Base-by-base conservation (phyloP, 2,329 filamentous ascomycete genomes). In the Gliomastix tumulicola region DNA sequence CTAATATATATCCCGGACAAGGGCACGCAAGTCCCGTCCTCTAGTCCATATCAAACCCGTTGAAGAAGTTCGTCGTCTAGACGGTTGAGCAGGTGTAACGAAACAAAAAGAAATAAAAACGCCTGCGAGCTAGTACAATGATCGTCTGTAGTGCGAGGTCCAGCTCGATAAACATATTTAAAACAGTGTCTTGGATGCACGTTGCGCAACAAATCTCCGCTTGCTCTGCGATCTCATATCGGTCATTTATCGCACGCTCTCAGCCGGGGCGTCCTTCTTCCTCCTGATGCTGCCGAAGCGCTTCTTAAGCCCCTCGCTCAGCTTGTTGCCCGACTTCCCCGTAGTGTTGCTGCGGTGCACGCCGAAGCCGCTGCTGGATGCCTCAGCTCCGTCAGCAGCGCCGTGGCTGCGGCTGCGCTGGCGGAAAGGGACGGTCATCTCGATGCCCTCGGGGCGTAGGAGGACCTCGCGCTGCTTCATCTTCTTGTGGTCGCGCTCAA, bases 401-500 rank as follows among this genome's bases (percentile, higher is more conserved):
- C 49, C 56, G 44, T 57, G 58, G 49, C 65, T 76, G 41, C 54
- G 53, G 47, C 68, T 74, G 39, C 66, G 61, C 40, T 68, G 62
- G 13, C 63, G 63, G 23, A 49, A 46, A 6, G 42, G 46, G 9
- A 63, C 51, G 36, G 67, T 65, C 65, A 78, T 67, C 50, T 79
- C 74, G 43, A 69, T 72, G 8, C 56, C 61, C 25, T 47, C 44
- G 31, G 45, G 35, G 38, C 56, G 54, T 27, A 49, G 49, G 39
- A 52, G 53, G 16, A 49, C 48, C 47, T 53, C 37, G 19, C 40
- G 42, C 50, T n/a, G n/a, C n/a, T 73, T 75, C 52, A 76, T 69
- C 19, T 74, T 71, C 55, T 84, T 84, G 17, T 80, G 60, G 2
- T 76, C 74, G 43, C 75, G 75, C 49, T 90, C 86, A 22, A 83